Evolutionary conservation across 306 rosid genomes (phyloP), one percentile per base, ranked within the genome.

Genomic region (Vigna radiata): DNA sequence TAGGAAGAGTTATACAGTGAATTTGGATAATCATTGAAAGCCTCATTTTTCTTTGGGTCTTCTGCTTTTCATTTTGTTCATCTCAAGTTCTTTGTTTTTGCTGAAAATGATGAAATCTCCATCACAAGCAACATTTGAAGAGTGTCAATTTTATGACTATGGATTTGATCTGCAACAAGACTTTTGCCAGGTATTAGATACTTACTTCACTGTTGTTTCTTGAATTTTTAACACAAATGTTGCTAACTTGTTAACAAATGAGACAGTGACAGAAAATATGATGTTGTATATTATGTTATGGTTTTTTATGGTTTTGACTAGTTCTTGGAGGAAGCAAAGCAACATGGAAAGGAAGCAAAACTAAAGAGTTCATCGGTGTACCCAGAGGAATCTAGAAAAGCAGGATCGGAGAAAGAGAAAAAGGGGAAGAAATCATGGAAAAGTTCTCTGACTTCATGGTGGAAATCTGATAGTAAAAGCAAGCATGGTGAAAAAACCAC

Each of bases 261-360:
- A 17, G 37, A 27, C n/a, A 25, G 21, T 63, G 44, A 67, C 46
- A 41, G 43, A 77, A 31, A 25, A 25, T 25, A 25, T 25, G 27
- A 25, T 25, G 27, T 25, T 25, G 27, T 25, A 25, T 25, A 25
- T 25, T 2, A 25, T 25, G 27, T 25, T 70, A 31, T 2, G 46
- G 53, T 3, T 54, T 79, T 71, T 25, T 70, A 31, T 2, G 46
- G 53, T 3, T 54, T 79, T 71, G 66, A 48, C 63, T 75, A 95
- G 99, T 91, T 95, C 83, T 72, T 95, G 86, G 89, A 87, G 81
- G 94, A 95, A 88, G 97, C 97, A 73, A 92, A 80, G 74, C 85
- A 62, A 54, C 80, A 85, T 68, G 91, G 71, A 31, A 56, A 75
- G 49, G 87, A 78, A 75, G 56, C 82, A 76, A 84, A 84, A 8